Evolutionary conservation across 1,284 basidiomycete genomes (phyloP), one percentile per base, ranked within the genome.

Genomic region (Ceratobasidium sp.): DNA sequence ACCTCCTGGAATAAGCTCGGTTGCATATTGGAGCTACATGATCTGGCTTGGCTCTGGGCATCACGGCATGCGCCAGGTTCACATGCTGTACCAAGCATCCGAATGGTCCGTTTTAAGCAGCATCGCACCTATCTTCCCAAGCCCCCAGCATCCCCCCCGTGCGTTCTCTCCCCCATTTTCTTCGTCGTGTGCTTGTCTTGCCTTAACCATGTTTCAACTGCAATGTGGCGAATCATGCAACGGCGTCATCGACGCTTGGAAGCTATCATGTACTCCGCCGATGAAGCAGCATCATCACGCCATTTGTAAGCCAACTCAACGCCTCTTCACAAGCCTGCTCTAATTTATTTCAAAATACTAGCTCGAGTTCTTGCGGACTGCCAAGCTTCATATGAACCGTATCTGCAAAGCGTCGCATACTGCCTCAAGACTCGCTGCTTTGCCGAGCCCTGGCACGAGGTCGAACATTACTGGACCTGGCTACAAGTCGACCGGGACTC

Each of bases 161-260:
- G 38, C 16, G 18, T 6, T 44, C 62, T 48, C 41, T 12, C 1
- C 27, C 30, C 30, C 23, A 7, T 23, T 23, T 23, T 20, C 8
- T 44, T 27, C 7, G 14, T 57, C 18, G 52, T 18, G n/a, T 35
- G 20, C 30, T 55, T 35, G 20, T 12, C 12, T 30, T 48, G 38
- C 52, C 10, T 30, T 14, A 16, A n/a, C 33, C n/a, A 67, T 76
- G 41, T 76, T 76, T 30, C 74, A 76, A 64, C 62, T 76, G 7
- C 62, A 54, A 18, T 76, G 74, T 20, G 74, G 74, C 23, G 74
- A 76, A 38, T 46, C 74, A 8, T 76, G 74, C 23, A 76, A 66
- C 54, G 74, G 74, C 23, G 74, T 76, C 30, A 57, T 66, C 12
- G 74, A 76, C 41, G 52, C 50, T 18, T 76, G 48, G 35, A 54